Conservation (phyloP, 1,284 basidiomycete species). For the Sporisorium graminicola region DNA sequence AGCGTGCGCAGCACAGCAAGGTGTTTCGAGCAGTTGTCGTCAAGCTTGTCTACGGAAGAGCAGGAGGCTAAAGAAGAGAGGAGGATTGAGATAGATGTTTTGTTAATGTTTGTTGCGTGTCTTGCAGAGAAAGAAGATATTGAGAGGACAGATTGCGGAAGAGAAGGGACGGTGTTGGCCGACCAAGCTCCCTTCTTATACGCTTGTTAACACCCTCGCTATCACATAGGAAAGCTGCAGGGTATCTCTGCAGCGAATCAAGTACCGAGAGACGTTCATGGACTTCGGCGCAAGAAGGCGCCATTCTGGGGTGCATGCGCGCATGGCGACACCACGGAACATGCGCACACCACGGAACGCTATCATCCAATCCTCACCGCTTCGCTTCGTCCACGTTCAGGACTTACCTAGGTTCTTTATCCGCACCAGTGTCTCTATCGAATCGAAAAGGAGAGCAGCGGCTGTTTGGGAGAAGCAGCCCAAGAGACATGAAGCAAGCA, state of each 20-base stretch:
- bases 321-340: not conserved
- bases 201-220: not conserved
- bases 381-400: not conserved
- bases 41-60: not conserved
- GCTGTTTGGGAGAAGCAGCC: not conserved
- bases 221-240: not conserved
- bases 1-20: constrained; percentile 3
- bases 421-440: not conserved
- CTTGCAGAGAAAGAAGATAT: not conserved
- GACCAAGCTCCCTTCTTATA: not conserved
- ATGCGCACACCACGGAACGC: not conserved
- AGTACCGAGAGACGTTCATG: not conserved
- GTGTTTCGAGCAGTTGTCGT: not conserved
- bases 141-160: not conserved
- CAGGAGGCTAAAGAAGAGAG: not conserved
- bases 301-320: constrained; percentile 5
- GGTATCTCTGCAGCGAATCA: not conserved
- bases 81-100: not conserved
- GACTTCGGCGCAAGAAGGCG: not conserved
- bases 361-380: no score
- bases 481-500: not conserved
- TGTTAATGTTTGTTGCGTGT: not conserved
- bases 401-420: not conserved
- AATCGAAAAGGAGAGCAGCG: constrained; percentile 1
- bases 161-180: not conserved